Evolutionary conservation across 345 rosid genomes (phyloP).

Genomic region (Toxicodendron radicans): DNA sequence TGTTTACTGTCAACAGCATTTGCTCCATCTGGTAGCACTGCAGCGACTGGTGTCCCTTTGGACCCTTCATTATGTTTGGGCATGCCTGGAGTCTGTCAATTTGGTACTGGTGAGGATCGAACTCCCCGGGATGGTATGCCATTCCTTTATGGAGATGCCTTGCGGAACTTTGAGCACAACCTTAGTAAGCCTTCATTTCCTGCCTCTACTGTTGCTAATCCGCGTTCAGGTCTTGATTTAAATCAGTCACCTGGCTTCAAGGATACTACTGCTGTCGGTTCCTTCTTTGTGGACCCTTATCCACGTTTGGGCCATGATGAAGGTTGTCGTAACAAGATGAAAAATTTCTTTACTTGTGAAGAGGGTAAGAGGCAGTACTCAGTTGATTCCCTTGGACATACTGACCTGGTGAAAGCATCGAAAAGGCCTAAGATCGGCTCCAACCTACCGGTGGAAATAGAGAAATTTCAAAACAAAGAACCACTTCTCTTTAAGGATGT

Average conservation of each 20-base stretch:
- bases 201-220: not conserved
- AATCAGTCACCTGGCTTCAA: constrained; percentile 18
- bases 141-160: constrained; percentile 8
- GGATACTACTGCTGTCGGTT: constrained; percentile 11
- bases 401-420: not conserved
- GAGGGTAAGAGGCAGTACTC: constrained; percentile 23
- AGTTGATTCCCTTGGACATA: not conserved
- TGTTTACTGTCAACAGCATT: not conserved
- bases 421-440: constrained; percentile 20
- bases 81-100: constrained; percentile 18
- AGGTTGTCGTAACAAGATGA: constrained; percentile 11
- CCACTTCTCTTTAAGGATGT: constrained; percentile 14
- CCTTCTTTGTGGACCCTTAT: constrained; percentile 9
- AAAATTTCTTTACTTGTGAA: not conserved
- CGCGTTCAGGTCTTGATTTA: constrained; percentile 14
- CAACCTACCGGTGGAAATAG: not conserved
- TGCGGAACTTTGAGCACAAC: constrained; percentile 13
- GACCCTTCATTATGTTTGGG: constrained; percentile 19
- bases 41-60: constrained; percentile 8
- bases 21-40: constrained; percentile 14
- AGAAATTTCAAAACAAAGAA: constrained; percentile 18
- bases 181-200: constrained; percentile 22
- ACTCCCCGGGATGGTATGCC: constrained; percentile 11
- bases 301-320: constrained; percentile 6
- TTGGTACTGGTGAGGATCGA: constrained; percentile 8